These are phyloP conservation scores for Elsinoe necatrix DNA, from an alignment of 2,329 filamentous ascomycete species.

Conservation along the genomic window DNA sequence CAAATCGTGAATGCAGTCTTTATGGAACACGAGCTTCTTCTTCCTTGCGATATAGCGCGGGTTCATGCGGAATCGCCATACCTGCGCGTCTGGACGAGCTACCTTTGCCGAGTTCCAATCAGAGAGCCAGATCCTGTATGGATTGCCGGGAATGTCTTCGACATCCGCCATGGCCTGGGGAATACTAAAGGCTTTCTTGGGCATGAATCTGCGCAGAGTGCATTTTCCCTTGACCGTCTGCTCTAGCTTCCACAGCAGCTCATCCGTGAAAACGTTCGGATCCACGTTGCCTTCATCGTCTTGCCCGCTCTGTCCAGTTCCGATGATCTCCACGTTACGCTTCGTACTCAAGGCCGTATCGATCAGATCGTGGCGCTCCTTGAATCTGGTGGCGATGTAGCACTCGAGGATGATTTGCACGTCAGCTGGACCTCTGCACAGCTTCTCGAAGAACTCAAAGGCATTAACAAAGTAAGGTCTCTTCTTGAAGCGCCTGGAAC, in stretches of 20 bases:
- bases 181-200: neutral
- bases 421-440: neutral
- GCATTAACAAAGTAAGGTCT: neutral
- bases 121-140: neutral
- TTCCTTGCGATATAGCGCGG: neutral
- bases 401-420: slow-evolving; percentile 8
- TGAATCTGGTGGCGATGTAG: slow-evolving; percentile 4
- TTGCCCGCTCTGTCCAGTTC: slow-evolving; percentile 4
- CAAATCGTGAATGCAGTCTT: neutral
- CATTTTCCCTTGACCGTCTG: neutral
- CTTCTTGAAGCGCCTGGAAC: neutral
- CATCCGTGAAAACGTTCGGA: neutral
- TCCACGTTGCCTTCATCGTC: neutral
- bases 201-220: neutral
- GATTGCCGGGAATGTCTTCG: neutral
- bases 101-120: neutral
- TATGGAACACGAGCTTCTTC: slow-evolving; percentile 11
- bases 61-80: slow-evolving; percentile 9
- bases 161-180: neutral
- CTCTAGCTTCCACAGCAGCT: neutral
- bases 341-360: neutral
- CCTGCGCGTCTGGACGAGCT: neutral
- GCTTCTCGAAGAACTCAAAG: neutral
- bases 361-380: neutral
- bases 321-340: slow-evolving; percentile 5